Evolutionary conservation across 2,329 filamentous ascomycete species (phyloP).

Genomic region (Phialophora verrucosa): DNA sequence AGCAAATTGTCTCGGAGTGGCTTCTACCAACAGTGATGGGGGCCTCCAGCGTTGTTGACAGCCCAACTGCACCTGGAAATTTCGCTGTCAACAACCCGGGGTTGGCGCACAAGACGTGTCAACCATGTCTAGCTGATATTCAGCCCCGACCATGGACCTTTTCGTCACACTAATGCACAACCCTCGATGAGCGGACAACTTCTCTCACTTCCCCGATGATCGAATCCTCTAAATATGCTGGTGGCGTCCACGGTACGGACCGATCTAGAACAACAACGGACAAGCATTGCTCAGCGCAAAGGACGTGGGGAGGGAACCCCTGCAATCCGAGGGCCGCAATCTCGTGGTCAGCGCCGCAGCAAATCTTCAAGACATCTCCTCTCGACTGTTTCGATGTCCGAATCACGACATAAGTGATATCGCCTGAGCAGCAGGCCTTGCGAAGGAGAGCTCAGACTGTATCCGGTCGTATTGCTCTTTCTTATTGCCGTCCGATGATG

Average conservation of each 20-base stretch:
- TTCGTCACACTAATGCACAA: slow-evolving; percentile 27
- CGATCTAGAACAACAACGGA: slow-evolving; percentile 12
- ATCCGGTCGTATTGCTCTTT: background rate
- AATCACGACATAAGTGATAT: background rate
- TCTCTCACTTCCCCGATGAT: slow-evolving; percentile 15
- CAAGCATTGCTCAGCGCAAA: slow-evolving; percentile 8
- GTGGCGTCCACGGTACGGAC: slow-evolving; percentile 25
- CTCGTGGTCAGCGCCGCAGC: background rate
- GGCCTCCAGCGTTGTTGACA: slow-evolving; percentile 13
- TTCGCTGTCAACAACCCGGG: slow-evolving; percentile 27
- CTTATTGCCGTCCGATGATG: background rate
- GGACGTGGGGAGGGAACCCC: background rate
- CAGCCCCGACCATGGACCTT: slow-evolving; percentile 5
- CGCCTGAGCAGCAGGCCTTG: background rate
- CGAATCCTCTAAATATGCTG: background rate
- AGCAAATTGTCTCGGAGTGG: background rate
- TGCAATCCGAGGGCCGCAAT: background rate
- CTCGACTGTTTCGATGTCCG: background rate
- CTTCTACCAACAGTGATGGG: background rate
- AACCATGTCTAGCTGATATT: background rate
- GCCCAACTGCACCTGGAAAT: slow-evolving; percentile 16
- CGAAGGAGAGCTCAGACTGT: background rate
- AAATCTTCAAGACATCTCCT: background rate
- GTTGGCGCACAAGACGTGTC: slow-evolving; percentile 21
- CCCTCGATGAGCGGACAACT: slow-evolving; percentile 5